phyloP scores from a whole-genome alignment of 257 asterid species.

The Solanum ossicruentum region DNA sequence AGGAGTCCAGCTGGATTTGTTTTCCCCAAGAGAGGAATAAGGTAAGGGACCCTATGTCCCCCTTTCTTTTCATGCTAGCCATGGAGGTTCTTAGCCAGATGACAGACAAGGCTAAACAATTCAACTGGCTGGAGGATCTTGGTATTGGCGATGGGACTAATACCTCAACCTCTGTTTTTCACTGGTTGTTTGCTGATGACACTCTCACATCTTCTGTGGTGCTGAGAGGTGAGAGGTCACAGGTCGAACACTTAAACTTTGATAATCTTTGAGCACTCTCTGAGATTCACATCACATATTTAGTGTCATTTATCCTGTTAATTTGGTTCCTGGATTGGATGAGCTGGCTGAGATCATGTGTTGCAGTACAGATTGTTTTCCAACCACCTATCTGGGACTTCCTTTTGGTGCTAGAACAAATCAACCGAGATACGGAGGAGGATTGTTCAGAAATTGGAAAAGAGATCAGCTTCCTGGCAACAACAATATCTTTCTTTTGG shows the following conservation, averaged over 20 bases:
- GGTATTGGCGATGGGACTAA: neutral
- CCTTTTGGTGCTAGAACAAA: neutral
- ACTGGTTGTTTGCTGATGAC: neutral
- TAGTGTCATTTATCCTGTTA: neutral
- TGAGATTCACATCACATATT: neutral
- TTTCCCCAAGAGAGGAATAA: neutral
- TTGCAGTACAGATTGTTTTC: neutral
- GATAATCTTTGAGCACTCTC: neutral
- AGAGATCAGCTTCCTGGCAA: neutral
- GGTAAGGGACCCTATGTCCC: neutral
- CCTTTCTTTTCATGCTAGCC: neutral
- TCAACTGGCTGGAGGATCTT: neutral
- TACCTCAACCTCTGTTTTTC: neutral
- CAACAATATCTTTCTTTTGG: neutral
- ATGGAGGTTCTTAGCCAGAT: neutral
- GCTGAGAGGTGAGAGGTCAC: neutral
- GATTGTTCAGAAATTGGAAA: neutral
- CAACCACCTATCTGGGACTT: neutral
- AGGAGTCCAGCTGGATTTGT: neutral
- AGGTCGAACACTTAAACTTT: neutral
- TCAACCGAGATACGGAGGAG: neutral
- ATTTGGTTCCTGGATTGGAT: neutral
- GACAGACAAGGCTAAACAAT: neutral
- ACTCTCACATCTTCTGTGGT: neutral
- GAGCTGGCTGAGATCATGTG: neutral